Percentiles rank a stretch among this genome's conserved stretches.
phyloP scores from a whole-genome alignment of 805 yeast species.

The Priceomyces castillae region DNA sequence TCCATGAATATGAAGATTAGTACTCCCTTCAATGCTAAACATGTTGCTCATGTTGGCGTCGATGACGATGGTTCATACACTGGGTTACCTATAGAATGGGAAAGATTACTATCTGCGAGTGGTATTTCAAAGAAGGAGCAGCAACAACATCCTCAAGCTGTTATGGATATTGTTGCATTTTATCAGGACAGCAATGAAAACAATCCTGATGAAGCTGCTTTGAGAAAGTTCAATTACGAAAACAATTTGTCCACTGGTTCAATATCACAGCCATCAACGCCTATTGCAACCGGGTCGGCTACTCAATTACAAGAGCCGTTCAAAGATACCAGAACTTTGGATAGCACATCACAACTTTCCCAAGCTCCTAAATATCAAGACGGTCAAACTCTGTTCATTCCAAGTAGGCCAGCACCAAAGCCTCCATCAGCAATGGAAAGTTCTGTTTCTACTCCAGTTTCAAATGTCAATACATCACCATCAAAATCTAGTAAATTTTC shows the following conservation, averaged over 20 bases:
- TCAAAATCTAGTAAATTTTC: conserved; percentile 21
- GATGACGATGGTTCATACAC: conserved; percentile 86
- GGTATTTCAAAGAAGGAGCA: conserved; percentile 89
- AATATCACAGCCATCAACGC: conserved; percentile 26
- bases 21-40: conserved; percentile 88
- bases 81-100: conserved; percentile 94
- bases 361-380: conserved; percentile 22
- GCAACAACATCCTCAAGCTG: conserved; percentile 89
- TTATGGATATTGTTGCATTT: conserved; percentile 84
- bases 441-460: conserved; percentile 12
- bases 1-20: conserved; percentile 61
- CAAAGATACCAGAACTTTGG: conserved; percentile 5
- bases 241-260: conserved; percentile 22
- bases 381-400: conserved; percentile 50
- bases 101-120: conserved; percentile 71
- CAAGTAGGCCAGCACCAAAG: conserved; percentile 67
- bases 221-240: conserved; percentile 39
- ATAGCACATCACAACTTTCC: background rate
- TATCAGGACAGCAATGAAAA: conserved; percentile 59
- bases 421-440: conserved; percentile 37
- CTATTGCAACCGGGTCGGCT: conserved; percentile 11
- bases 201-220: conserved; percentile 40
- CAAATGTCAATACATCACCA: conserved; percentile 11
- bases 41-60: conserved; percentile 90
- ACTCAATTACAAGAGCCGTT: conserved; percentile 5